Evolutionary conservation across 2,329 filamentous ascomycete genomes (phyloP), one percentile per base, ranked within the genome.

Genomic region (Cladobotryum protrusum): DNA sequence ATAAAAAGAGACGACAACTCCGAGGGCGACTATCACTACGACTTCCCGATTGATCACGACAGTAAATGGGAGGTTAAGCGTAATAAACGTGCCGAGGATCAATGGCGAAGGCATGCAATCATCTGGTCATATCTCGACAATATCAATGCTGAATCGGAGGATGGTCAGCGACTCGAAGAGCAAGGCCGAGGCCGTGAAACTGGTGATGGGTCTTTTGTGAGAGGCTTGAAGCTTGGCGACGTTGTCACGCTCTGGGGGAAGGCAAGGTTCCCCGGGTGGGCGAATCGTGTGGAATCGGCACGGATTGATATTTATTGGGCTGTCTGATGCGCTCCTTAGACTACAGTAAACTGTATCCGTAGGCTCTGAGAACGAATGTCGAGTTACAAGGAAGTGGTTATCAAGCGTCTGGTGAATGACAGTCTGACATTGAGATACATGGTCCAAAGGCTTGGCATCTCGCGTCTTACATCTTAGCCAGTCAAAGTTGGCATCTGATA

Each of bases 211-310:
- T 64, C 72, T 35, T 83, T 82, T 61, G 74, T 85, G 33, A 72
- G 76, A 14, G 68, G 65, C 42, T 59, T 85, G 55, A 74, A 72
- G 55, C 55, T 81, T n/a, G 82, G 82, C 1, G 82, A 85, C 56
- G 73, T 81, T 15, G 65, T 85, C 11, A 83, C 80, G 0, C 59
- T 85, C 2, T 85, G 81, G 81, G 80, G 68, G 1, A 81, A 77
- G 63, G 72, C 78, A 2, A 72, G 81, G 51, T 84, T 79, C 49
- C 63, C 60, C 0, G 73, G 66, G 0, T 85, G 82, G 82, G 42
- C 48, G 1, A 84, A 84, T 53, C 47, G 64, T 12, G 61, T 83
- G 9, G 61, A 76, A 43, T 69, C 64, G 12, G 74, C 77, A 2
- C 69, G 71, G 60, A 65, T 84, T 29, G 76, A 79, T 50, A 69